Conservation (phyloP, 805 yeast species). For the Dipodascus albidus region DNA sequence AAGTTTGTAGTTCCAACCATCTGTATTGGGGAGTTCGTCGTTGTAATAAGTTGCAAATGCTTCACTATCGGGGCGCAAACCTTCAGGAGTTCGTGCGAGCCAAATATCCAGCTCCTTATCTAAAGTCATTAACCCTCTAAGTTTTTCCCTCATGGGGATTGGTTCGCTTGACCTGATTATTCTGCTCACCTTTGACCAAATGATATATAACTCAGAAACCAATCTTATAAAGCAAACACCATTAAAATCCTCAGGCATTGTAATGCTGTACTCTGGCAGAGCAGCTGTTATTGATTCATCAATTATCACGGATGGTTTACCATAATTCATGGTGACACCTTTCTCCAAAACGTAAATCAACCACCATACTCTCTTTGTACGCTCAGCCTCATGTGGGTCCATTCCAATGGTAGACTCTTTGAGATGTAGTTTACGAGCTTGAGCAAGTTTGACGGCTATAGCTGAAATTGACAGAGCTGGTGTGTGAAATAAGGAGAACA, state of each 20-base stretch:
- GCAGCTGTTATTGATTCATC: constrained; percentile 12
- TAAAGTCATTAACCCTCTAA: constrained; percentile 3
- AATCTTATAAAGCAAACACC: not conserved
- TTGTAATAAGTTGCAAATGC: too few relatives aligned
- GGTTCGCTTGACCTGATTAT: not conserved
- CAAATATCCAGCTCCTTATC: constrained; percentile 15
- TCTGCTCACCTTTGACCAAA: not conserved
- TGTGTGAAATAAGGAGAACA: not conserved
- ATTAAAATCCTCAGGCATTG: not conserved
- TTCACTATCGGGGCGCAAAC: constrained; percentile 10
- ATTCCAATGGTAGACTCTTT: constrained; percentile 33
- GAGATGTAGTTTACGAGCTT: constrained; percentile 47
- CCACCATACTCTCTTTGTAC: constrained; percentile 39
- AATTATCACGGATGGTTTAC: constrained; percentile 36
- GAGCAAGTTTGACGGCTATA: constrained; percentile 41
- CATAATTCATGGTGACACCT: constrained; percentile 33
- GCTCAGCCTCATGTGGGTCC: constrained; percentile 26
- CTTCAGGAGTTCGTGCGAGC: constrained; percentile 13
- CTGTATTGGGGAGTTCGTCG: not conserved
- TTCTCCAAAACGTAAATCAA: constrained; percentile 36
- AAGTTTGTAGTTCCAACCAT: constrained; percentile 2
- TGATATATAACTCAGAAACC: not conserved
- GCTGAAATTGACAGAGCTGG: not conserved
- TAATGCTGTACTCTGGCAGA: constrained; percentile 7
- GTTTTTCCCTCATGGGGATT: not conserved